Evolutionary conservation across 1,284 basidiomycete species (phyloP).

Genomic region (Cutaneotrichosporon sp.): DNA sequence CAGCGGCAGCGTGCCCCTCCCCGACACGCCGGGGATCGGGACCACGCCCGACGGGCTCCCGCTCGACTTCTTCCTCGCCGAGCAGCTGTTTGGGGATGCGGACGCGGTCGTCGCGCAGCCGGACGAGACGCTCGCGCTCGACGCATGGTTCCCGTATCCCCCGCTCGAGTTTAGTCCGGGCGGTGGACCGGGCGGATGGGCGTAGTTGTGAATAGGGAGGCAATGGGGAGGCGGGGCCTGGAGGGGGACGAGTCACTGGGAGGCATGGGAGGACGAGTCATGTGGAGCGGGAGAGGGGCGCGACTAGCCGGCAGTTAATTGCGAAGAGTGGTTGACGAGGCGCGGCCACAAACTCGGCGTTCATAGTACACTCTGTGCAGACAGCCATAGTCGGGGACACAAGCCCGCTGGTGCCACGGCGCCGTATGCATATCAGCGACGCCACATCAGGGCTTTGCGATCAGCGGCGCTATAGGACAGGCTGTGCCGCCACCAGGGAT

Average conservation of each 20-base stretch:
- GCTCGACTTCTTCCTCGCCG: constrained; percentile 45
- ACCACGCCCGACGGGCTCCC: constrained; percentile 2
- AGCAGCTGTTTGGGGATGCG: constrained; percentile 33
- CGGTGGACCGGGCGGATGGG: background rate
- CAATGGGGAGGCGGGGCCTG: background rate
- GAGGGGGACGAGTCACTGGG: background rate
- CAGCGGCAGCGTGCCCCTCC: background rate
- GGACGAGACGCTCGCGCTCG: constrained; percentile 31
- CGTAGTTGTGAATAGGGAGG: background rate
- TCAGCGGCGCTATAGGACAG: no score
- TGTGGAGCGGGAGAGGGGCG: no score
- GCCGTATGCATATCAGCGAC: no score
- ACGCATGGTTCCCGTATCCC: constrained; percentile 46
- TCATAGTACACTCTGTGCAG: no score
- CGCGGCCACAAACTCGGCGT: no score
- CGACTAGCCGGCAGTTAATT: no score
- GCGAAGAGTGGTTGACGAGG: no score
- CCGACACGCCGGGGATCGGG: background rate
- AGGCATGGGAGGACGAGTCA: background rate
- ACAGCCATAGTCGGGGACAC: no score
- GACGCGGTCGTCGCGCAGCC: background rate
- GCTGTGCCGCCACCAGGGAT: no score
- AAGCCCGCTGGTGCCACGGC: no score
- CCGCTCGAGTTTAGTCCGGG: constrained; percentile 26
- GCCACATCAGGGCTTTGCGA: no score